These are phyloP conservation scores for Heliamphora pulchella DNA, from an alignment of 179 eudicot genomes.

Conservation along the genomic window DNA sequence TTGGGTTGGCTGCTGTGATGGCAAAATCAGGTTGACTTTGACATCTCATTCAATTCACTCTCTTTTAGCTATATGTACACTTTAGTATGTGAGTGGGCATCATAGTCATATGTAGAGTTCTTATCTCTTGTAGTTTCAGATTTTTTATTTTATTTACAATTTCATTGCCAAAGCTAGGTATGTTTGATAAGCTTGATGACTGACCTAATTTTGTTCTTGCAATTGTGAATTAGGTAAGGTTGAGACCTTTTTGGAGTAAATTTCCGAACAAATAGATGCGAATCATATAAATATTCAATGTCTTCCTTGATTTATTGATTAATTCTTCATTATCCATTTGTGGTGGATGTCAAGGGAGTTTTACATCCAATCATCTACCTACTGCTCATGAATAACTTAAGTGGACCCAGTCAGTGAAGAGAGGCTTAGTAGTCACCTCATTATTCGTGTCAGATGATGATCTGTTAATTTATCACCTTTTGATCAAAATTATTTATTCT, in stretches of 20 bases:
- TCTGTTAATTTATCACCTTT: neutral
- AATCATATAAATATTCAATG: neutral
- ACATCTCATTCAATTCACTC: neutral
- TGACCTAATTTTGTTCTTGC: neutral
- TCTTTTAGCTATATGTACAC: neutral
- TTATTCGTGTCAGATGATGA: constrained; percentile 4
- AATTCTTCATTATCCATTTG: neutral
- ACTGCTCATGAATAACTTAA: constrained; percentile 2
- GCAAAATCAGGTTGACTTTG: constrained; percentile 76
- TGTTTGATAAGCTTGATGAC: neutral
- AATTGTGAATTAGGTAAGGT: neutral
- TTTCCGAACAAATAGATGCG: neutral
- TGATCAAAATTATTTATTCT: constrained; percentile 14
- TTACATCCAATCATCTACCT: neutral
- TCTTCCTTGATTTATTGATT: neutral
- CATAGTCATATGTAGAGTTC: neutral
- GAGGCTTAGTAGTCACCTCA: neutral
- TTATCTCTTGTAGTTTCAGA: neutral
- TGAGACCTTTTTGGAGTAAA: neutral
- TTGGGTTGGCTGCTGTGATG: constrained; percentile 97
- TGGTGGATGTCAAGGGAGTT: neutral
- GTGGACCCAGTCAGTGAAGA: neutral
- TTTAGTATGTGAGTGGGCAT: neutral
- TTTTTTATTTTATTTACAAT: neutral
- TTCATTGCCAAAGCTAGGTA: neutral